phyloP scores from a whole-genome alignment of 306 rosid species.

The Cicer arietinum region DNA sequence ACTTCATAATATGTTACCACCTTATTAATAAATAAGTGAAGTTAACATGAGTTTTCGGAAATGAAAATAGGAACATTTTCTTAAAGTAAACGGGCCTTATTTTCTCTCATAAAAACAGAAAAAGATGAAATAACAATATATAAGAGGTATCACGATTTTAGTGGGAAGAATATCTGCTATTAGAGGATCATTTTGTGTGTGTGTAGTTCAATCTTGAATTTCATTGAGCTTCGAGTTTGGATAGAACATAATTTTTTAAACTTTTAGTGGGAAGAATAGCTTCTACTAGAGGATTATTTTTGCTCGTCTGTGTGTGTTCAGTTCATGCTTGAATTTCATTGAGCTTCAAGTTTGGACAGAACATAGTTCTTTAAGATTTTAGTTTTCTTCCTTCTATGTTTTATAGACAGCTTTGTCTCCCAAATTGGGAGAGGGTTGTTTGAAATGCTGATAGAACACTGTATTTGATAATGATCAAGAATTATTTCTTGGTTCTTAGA shows the following conservation, averaged over 20 bases:
- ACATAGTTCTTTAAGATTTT: not conserved
- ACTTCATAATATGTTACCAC: too few relatives aligned
- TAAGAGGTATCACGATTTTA: not conserved
- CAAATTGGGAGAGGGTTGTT: not conserved
- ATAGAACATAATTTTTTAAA: not conserved
- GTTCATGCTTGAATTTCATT: slow-evolving; percentile 1
- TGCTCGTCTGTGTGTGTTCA: not conserved
- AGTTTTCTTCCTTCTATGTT: not conserved
- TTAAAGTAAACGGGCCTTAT: too few relatives aligned
- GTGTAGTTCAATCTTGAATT: not conserved
- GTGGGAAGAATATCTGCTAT: not conserved
- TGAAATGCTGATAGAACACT: not conserved
- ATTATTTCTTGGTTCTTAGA: slow-evolving; percentile 18
- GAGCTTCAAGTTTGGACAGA: slow-evolving; percentile 12
- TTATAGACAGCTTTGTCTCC: not conserved
- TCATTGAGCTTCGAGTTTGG: slow-evolving; percentile 11
- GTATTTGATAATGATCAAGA: not conserved
- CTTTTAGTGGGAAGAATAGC: not conserved
- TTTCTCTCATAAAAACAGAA: not conserved
- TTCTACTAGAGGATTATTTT: not conserved
- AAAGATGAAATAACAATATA: not conserved
- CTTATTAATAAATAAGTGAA: too few relatives aligned
- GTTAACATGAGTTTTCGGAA: too few relatives aligned
- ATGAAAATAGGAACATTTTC: too few relatives aligned
- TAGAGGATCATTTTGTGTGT: not conserved